Conservation (phyloP, 768 basidiomycete genomes). For the Leccinum obscurum region DNA sequence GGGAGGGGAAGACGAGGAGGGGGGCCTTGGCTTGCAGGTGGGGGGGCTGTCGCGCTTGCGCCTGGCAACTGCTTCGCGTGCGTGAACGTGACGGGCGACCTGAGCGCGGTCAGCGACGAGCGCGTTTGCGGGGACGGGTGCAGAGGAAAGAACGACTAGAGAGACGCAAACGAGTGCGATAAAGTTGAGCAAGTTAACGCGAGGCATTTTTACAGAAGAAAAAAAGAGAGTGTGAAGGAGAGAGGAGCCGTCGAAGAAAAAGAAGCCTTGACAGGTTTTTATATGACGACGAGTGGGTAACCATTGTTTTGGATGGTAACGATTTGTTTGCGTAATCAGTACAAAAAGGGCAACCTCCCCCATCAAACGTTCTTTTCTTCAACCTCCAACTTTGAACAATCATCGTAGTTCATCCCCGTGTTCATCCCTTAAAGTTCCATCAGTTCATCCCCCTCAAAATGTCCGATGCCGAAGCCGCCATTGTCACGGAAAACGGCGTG, state of each 20-base stretch:
- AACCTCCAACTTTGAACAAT: conserved; percentile 81
- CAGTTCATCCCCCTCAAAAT: conserved; percentile 62
- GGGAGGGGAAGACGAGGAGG: conserved; percentile 23
- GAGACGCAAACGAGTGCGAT: conserved; percentile 60
- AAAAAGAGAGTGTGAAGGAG: conserved; percentile 2
- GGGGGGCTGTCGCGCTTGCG: conserved; percentile 44
- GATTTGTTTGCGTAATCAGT: conserved; percentile 31
- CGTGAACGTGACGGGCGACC: conserved; percentile 46
- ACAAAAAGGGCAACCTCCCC: conserved; percentile 39
- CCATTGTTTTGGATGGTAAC: too few species aligned
- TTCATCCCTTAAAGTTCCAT: conserved; percentile 50
- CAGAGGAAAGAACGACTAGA: conserved; percentile 52
- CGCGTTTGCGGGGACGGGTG: conserved; percentile 49
- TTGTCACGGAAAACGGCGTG: conserved; percentile 80
- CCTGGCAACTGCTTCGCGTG: conserved; percentile 48
- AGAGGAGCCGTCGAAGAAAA: too few species aligned
- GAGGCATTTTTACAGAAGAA: conserved; percentile 38
- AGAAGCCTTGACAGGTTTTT: too few species aligned
- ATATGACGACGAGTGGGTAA: too few species aligned
- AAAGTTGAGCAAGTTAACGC: conserved; percentile 52
- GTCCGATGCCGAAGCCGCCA: conserved; percentile 91
- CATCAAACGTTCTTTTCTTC: conserved; percentile 45
- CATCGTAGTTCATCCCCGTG: conserved; percentile 59
- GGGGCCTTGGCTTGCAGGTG: conserved; percentile 54
- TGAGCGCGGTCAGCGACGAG: conserved; percentile 43